Evolutionary conservation across 139 green algal species (phyloP), one percentile per base, ranked within the genome.

Genomic region (Nannochloris sp.): DNA sequence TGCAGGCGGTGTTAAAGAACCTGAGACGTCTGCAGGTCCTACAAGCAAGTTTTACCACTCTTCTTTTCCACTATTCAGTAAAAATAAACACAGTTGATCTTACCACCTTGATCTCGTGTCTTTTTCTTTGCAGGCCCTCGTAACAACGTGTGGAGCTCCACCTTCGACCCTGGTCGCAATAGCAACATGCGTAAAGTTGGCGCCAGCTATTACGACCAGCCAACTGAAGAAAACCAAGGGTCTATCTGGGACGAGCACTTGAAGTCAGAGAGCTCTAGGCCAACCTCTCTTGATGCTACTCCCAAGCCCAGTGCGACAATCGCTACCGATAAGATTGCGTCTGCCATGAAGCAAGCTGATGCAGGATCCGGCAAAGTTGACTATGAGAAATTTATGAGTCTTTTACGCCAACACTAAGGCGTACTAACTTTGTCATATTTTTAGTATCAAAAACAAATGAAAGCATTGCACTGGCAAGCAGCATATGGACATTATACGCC

Each of bases 111-210:
- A 9, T 59, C 12, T 19, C 48, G 12, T 59, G 9, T 59, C 48
- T 45, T 19, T 45, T 45, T 9, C 12, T 45, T 9, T 45, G 54
- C 54, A 60, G 54, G 54, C 14, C 54, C 54, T 12, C 1, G 54
- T 35, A 42, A 55, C 59, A 65, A 55, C 13, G 34, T 53, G 13
- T 65, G 59, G 59, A 37, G 27, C 25, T 27, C n/a, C n/a, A 65
- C 59, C 12, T 65, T 65, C 25, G 34, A 65, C 32, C 59, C 59
- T 4, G 59, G 59, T 12, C 24, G 59, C 7, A 65, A 65, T 53
- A 15, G 13, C 3, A 65, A 53, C 12, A 53, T 54, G 59, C 48
- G 51, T 27, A 35, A 57, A 14, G 23, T 54, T 34, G 59, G 59
- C 9, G 25, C 34, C 27, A 35, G 19, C 30, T 65, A 57, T 54